Conservation (phyloP, 2,329 filamentous ascomycete genomes). For the Gnomoniopsis smithogilvyi region DNA sequence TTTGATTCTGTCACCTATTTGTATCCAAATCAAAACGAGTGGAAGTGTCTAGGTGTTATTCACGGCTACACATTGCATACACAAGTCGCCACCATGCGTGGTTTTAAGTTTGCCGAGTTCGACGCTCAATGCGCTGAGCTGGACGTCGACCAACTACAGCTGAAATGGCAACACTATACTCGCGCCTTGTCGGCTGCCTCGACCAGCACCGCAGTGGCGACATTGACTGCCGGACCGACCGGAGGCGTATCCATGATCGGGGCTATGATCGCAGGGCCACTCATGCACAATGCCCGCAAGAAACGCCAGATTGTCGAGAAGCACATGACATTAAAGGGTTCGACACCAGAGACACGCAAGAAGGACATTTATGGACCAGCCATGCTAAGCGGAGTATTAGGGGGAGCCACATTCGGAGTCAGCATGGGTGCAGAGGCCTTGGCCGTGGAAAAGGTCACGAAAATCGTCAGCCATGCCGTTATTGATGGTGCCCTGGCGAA, state of each 20-base stretch:
- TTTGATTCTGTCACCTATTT: no score
- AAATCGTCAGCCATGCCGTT: neutral
- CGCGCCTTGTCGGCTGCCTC: slow-evolving; percentile 37
- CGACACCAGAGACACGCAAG: neutral
- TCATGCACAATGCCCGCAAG: slow-evolving; percentile 39
- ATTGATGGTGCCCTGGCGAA: neutral
- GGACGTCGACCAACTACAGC: slow-evolving; percentile 34
- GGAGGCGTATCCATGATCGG: slow-evolving; percentile 37
- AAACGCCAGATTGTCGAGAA: slow-evolving; percentile 39
- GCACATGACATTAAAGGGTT: slow-evolving; percentile 24
- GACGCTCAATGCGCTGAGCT: slow-evolving; percentile 35
- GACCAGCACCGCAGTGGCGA: slow-evolving; percentile 36
- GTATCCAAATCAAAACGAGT: no score
- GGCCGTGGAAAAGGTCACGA: neutral
- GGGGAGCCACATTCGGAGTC: neutral
- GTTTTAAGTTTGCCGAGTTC: slow-evolving; percentile 33
- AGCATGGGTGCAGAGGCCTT: neutral
- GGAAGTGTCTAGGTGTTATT: no score
- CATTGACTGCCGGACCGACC: slow-evolving; percentile 35
- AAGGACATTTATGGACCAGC: slow-evolving; percentile 1
- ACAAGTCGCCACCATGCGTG: slow-evolving; percentile 11
- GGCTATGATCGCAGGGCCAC: slow-evolving; percentile 34
- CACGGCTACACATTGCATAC: no score
- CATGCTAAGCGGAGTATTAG: neutral
- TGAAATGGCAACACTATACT: slow-evolving; percentile 41